A percentile compares a stretch with the other conserved stretches of the same genome.
Conservation (phyloP, 2,329 filamentous ascomycete species). For the Rutstroemia sp. region DNA sequence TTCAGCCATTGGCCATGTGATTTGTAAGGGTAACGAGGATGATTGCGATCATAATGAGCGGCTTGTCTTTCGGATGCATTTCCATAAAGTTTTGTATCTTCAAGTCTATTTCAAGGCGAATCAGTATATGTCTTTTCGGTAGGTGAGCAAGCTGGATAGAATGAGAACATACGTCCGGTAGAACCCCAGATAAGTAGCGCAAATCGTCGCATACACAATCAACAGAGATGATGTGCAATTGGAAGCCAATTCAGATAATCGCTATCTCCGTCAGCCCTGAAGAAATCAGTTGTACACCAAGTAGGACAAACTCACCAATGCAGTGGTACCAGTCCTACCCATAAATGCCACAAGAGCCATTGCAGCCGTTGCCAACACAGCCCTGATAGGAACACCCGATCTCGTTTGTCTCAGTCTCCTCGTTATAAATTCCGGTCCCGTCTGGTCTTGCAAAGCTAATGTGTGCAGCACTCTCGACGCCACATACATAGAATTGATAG, state of each 20-base stretch:
- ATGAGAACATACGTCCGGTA: slow-evolving; percentile 29
- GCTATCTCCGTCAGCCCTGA: slow-evolving; percentile 17
- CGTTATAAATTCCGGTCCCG: slow-evolving; percentile 36
- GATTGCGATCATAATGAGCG: slow-evolving; percentile 31
- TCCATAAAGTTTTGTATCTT: slow-evolving; percentile 33
- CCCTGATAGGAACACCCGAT: slow-evolving; percentile 33
- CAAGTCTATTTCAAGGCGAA: slow-evolving; percentile 24
- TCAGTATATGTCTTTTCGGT: background rate
- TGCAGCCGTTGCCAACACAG: slow-evolving; percentile 34
- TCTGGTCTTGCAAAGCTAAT: slow-evolving; percentile 32
- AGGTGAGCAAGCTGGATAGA: background rate
- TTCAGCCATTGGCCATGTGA: slow-evolving; percentile 35
- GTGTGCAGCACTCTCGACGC: slow-evolving; percentile 33
- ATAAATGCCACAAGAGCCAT: slow-evolving; percentile 35
- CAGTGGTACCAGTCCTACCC: slow-evolving; percentile 32
- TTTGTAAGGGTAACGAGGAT: slow-evolving; percentile 33
- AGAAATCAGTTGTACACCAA: too few relatives aligned
- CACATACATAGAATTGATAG: slow-evolving; percentile 34
- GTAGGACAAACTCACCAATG: slow-evolving; percentile 26
- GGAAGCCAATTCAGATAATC: slow-evolving; percentile 32
- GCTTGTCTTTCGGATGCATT: slow-evolving; percentile 33
- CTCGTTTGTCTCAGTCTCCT: slow-evolving; percentile 31
- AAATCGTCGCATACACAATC: slow-evolving; percentile 35
- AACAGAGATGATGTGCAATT: slow-evolving; percentile 34
- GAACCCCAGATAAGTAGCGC: slow-evolving; percentile 35